Evolutionary conservation across 768 basidiomycete genomes (phyloP), one percentile per base, ranked within the genome.

Genomic region (Cystobasidium ongulense): DNA sequence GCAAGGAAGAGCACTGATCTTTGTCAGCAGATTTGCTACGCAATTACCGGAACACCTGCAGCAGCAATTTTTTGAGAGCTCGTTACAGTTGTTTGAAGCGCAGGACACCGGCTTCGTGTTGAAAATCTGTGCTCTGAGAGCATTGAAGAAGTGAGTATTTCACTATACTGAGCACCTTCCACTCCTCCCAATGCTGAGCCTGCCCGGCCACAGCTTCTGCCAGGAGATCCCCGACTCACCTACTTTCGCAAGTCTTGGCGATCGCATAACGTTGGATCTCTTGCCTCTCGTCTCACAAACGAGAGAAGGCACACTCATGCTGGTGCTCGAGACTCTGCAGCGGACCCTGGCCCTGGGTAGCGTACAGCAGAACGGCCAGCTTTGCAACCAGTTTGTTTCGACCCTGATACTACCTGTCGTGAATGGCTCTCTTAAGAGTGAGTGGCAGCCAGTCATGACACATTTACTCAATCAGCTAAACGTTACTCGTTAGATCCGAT

Each of bases 1-100:
- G 33, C 95, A 97, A 82, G 96, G 95, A 13, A 86, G 96, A 74
- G 90, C 88, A 0, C 96, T 97, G 74, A 91, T 98, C 54, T 94
- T 97, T 77, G 92, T 93, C 1, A 92, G 91, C 78, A 89, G 92
- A 78, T 97, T 87, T 79, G 85, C 90, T 0, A 86, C 87, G 76
- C 81, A 89, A 11, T 84, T 97, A 3, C 89, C 92, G 0, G 77
- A 85, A 15, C 84, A 87, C 71, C 84, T 93, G 61, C 88, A 90
- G 0, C 86, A 86, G 0, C 91, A 93, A 78, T 98, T 97, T 79
- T 84, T 98, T 38, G 87, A 90, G 27, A 91, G 91, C 2, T 89
- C 93, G 0, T 84, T 96, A 35, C 87, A 89, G 65, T 92, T 91
- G 10, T 85, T 99, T 10, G 91, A 94, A 81, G 85, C 87, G 0